Base-by-base conservation (phyloP, 495 filamentous ascomycete species). In the Hypoxylon perforatum region DNA sequence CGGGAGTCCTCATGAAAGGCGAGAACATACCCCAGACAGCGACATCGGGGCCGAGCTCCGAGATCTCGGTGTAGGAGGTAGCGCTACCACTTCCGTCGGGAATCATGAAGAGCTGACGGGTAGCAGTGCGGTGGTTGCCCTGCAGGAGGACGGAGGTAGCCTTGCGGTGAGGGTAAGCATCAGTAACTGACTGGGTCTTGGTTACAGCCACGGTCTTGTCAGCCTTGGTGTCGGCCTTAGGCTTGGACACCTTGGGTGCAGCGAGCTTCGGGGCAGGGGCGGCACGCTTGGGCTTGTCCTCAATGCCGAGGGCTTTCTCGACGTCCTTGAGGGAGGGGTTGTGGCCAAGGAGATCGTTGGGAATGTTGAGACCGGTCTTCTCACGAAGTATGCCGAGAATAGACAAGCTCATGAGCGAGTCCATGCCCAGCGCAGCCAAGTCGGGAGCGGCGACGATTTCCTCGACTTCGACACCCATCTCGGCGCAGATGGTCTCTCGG, bases 71-170 rank as follows among this genome's bases (percentile, higher is more conserved):
- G 76, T 91, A 92, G 2, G 86, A 88, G 12, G 84, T 84, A 8
- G 88, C 84, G 21, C 87, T 88, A 17, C 92, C 92, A 55, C 85
- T 86, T 17, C 92, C 92, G 67, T 94, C 92, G 15, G 92, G 92
- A 38, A 94, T 79, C 59, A 94, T 85, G 76, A 91, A 81, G 12
- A 96, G 78, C 36, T 82, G 86, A 72, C 85, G 87, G n/a, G 75
- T 84, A 11, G 86, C 81, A 11, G 78, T 85, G 66, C 83, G 85
- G 11, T 85, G 77, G 30, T 86, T 85, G 2, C 92, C 92, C 44
- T 87, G 84, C 0, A 93, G 87, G 76, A 86, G 61, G 59, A 90
- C 66, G 47, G 88, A 77, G 57, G 80, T 71, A 55, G 81, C 76
- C 66, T 78, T 93, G 83, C 91, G 87, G 61, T 91, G 86, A 9